phyloP scores from a whole-genome alignment of 257 asterid species.

The Solanum sparsipilum region DNA sequence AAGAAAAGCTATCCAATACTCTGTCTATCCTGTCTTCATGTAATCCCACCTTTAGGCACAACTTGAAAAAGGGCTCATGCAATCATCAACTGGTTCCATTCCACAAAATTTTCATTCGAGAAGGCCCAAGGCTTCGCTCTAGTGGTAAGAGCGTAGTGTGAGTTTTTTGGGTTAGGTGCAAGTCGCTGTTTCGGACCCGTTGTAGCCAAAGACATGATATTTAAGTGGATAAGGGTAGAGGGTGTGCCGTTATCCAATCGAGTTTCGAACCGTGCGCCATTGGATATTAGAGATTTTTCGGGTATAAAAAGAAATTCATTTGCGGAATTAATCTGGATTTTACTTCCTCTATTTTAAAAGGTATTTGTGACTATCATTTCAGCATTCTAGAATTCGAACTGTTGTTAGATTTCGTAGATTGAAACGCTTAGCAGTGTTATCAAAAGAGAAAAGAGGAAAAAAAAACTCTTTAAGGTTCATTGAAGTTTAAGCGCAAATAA shows the following conservation, averaged over 20 bases:
- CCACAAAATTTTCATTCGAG: background rate
- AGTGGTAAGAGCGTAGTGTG: background rate
- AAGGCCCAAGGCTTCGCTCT: background rate
- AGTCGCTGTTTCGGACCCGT: background rate
- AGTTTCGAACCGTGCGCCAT: background rate
- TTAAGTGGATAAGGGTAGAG: background rate
- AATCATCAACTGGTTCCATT: background rate
- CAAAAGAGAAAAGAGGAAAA: background rate
- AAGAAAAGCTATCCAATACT: background rate
- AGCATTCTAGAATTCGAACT: background rate
- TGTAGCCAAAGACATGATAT: background rate
- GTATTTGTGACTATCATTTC: background rate
- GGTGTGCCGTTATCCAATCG: background rate
- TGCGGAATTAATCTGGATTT: background rate
- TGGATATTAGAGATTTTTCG: background rate
- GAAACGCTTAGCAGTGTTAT: background rate
- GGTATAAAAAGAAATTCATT: background rate
- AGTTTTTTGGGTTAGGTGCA: background rate
- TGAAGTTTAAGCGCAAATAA: background rate
- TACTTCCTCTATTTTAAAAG: background rate
- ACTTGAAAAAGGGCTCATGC: background rate
- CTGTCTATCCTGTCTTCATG: background rate
- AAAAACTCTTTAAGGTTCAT: background rate
- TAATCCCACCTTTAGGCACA: background rate
- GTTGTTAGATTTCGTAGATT: background rate